A percentile compares a stretch with the other conserved stretches of the same genome.
phyloP scores from a whole-genome alignment of 305 asterid genomes.

The Striga hermonthica region DNA sequence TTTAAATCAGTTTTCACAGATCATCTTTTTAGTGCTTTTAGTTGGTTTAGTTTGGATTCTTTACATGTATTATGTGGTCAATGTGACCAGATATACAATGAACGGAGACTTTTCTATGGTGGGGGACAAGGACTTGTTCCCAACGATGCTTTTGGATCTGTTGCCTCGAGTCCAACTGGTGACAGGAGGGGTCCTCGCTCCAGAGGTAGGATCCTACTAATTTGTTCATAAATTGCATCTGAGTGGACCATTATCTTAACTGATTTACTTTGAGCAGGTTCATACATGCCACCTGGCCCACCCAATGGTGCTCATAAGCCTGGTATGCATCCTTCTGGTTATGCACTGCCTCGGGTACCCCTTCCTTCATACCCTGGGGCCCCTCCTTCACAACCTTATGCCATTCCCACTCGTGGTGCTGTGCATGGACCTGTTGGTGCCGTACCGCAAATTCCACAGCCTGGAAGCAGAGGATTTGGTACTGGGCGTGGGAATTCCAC shows the following conservation, averaged over 20 bases:
- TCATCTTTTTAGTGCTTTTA: slow-evolving; percentile 3
- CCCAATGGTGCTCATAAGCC: slow-evolving; percentile 86
- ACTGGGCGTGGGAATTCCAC: slow-evolving; percentile 88
- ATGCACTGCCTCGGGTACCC: slow-evolving; percentile 81
- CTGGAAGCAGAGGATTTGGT: slow-evolving; percentile 91
- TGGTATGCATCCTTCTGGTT: slow-evolving; percentile 83
- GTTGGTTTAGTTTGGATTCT: slow-evolving; percentile 15
- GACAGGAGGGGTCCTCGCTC: slow-evolving; percentile 87
- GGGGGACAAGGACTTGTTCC: slow-evolving; percentile 85
- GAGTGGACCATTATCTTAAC: slow-evolving; percentile 8
- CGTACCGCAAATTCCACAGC: slow-evolving; percentile 86
- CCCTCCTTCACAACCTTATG: slow-evolving; percentile 92
- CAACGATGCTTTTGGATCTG: slow-evolving; percentile 70
- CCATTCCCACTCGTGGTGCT: slow-evolving; percentile 91
- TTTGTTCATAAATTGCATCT: slow-evolving; percentile 10
- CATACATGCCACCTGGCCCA: slow-evolving; percentile 77
- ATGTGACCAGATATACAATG: slow-evolving; percentile 74
- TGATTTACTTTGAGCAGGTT: slow-evolving; percentile 50
- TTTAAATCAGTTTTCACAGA: background rate
- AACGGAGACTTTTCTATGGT: slow-evolving; percentile 85
- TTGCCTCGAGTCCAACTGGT: slow-evolving; percentile 53
- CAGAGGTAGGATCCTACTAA: slow-evolving; percentile 57
- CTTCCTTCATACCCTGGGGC: slow-evolving; percentile 81
- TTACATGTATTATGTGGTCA: slow-evolving; percentile 35
- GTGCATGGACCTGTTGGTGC: slow-evolving; percentile 97